phyloP scores from a whole-genome alignment of 345 rosid genomes.

The Acer yangbiense region DNA sequence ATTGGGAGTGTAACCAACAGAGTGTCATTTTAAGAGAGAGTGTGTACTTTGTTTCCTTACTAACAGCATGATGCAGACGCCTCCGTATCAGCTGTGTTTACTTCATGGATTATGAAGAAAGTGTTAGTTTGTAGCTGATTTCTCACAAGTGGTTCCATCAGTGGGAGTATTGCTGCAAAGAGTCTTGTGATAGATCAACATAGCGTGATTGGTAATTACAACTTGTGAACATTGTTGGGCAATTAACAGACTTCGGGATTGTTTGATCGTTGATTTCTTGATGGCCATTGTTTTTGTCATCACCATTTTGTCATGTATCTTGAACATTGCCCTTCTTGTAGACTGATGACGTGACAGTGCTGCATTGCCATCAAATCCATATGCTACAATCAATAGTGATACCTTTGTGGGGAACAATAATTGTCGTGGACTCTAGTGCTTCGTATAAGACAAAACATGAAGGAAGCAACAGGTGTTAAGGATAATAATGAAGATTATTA shows the following conservation, averaged over 20 bases:
- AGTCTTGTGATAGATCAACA: background rate
- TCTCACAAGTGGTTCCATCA: background rate
- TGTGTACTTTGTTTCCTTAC: background rate
- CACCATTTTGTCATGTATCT: background rate
- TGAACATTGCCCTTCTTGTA: background rate
- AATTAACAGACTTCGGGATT: background rate
- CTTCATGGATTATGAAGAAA: no score
- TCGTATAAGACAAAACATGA: background rate
- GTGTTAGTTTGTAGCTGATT: background rate
- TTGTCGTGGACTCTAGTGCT: background rate
- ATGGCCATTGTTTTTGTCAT: background rate
- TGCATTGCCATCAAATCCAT: background rate
- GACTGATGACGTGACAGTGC: background rate
- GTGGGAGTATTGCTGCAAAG: background rate
- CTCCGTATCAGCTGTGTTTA: no score
- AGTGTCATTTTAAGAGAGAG: background rate
- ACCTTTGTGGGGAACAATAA: constrained; percentile 1
- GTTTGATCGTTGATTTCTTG: background rate
- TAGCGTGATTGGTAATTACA: background rate
- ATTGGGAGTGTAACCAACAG: background rate
- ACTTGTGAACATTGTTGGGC: background rate
- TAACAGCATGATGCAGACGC: no score
- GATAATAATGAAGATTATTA: background rate
- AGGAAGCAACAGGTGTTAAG: background rate
- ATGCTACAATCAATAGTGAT: background rate